phyloP scores from a whole-genome alignment of 345 rosid species.

The Garcia nutans region DNA sequence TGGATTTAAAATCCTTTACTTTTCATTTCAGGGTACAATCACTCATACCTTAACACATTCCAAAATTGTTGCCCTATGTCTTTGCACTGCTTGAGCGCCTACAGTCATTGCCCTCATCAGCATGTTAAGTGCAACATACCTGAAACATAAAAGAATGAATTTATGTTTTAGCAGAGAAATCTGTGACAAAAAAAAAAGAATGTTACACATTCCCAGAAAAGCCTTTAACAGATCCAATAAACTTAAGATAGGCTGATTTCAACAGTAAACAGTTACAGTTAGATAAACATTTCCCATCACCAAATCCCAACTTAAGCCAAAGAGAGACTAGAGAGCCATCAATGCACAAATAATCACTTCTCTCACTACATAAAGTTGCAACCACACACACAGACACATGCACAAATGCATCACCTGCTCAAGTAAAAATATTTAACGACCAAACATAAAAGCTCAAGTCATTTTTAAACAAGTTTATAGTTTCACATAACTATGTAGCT shows the following conservation, averaged over 20 bases:
- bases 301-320: background rate
- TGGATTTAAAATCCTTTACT: no score
- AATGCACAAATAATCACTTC: background rate
- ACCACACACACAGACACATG: background rate
- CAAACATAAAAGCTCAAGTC: background rate
- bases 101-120: constrained; percentile 88
- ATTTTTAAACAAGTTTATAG: background rate
- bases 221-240: background rate
- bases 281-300: background rate
- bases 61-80: constrained; percentile 91
- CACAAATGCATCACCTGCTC: background rate
- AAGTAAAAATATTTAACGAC: background rate
- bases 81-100: constrained; percentile 94
- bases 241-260: background rate
- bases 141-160: constrained; percentile 36
- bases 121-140: constrained; percentile 97
- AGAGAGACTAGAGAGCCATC: background rate
- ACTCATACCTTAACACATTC: constrained; percentile 94
- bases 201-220: background rate
- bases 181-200: background rate
- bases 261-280: background rate
- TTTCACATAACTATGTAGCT: background rate
- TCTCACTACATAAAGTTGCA: background rate
- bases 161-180: constrained; percentile 6
- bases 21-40: background rate